phyloP scores from a whole-genome alignment of 345 rosid species.

The Turnera subulata region DNA sequence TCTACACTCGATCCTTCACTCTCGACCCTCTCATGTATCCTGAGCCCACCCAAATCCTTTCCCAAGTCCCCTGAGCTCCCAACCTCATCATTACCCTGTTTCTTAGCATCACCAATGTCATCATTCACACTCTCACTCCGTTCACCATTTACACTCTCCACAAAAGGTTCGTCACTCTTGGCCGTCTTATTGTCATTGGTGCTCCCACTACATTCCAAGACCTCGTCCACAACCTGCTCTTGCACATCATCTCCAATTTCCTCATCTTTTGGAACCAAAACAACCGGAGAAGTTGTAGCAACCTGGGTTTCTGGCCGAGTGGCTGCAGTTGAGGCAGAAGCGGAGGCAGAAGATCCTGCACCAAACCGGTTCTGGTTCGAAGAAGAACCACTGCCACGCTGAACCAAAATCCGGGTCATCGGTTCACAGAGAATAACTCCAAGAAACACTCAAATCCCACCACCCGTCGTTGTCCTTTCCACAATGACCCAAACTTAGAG shows the following conservation, averaged over 20 bases:
- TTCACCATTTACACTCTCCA: slow-evolving; percentile 28
- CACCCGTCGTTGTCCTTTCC: slow-evolving; percentile 19
- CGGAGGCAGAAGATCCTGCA: slow-evolving; percentile 58
- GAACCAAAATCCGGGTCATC: slow-evolving; percentile 96
- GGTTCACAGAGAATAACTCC: slow-evolving; percentile 6
- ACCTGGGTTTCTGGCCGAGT: slow-evolving; percentile 46
- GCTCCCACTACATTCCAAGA: slow-evolving; percentile 37
- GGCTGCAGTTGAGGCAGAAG: slow-evolving; percentile 50
- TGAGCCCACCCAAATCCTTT: slow-evolving; percentile 37
- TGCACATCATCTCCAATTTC: slow-evolving; percentile 51
- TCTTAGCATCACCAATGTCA: slow-evolving; percentile 36
- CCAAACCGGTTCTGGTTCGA: slow-evolving; percentile 68
- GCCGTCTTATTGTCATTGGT: slow-evolving; percentile 37
- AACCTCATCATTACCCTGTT: slow-evolving; percentile 31
- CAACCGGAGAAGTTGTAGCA: slow-evolving; percentile 33
- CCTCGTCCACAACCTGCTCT: slow-evolving; percentile 53
- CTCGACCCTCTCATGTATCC: slow-evolving; percentile 42
- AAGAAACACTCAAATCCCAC: slow-evolving; percentile 8
- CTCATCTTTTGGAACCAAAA: slow-evolving; percentile 52
- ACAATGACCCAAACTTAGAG: slow-evolving; percentile 33
- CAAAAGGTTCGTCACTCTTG: slow-evolving; percentile 43
- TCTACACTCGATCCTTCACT: slow-evolving; percentile 49
- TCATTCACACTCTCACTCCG: slow-evolving; percentile 30
- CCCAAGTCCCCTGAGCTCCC: slow-evolving; percentile 27
- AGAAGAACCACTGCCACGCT: slow-evolving; percentile 81